Conservation (phyloP, 495 filamentous ascomycete species). For the Daldinia caldariorum region DNA sequence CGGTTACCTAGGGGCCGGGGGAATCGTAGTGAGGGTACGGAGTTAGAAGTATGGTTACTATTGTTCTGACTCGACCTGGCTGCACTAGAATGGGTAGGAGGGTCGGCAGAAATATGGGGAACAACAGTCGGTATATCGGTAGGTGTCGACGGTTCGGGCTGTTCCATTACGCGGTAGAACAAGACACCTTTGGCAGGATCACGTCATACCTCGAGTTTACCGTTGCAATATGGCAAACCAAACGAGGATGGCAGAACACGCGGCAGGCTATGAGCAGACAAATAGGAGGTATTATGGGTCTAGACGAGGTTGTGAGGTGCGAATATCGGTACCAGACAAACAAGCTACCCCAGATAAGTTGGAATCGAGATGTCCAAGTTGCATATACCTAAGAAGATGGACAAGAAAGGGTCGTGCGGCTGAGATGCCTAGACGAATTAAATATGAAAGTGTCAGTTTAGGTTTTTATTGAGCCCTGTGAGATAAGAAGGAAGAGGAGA, state of each 20-base stretch:
- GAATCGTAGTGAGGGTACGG: slow-evolving; percentile 58
- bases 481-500: neutral
- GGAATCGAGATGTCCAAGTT: slow-evolving; percentile 20
- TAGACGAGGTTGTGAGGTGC: slow-evolving; percentile 9
- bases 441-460: slow-evolving; percentile 18
- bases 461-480: neutral
- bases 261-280: slow-evolving; percentile 31
- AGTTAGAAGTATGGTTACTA: slow-evolving; percentile 42
- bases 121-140: slow-evolving; percentile 42
- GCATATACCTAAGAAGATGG: slow-evolving; percentile 7
- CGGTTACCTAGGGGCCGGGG: slow-evolving; percentile 60
- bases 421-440: slow-evolving; percentile 17
- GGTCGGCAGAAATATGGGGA: slow-evolving; percentile 30
- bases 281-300: slow-evolving; percentile 20
- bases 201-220: slow-evolving; percentile 51
- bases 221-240: slow-evolving; percentile 14
- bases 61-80: slow-evolving; percentile 27
- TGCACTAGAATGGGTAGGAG: slow-evolving; percentile 23
- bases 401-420: slow-evolving; percentile 5
- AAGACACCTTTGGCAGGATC: slow-evolving; percentile 48
- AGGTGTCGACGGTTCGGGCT: slow-evolving; percentile 43
- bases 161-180: slow-evolving; percentile 58
- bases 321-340: slow-evolving; percentile 27
- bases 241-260: slow-evolving; percentile 41
- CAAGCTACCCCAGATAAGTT: slow-evolving; percentile 4